These are phyloP conservation scores for Leccinum arenicola DNA, from an alignment of 768 basidiomycete genomes.

Conservation along the genomic window DNA sequence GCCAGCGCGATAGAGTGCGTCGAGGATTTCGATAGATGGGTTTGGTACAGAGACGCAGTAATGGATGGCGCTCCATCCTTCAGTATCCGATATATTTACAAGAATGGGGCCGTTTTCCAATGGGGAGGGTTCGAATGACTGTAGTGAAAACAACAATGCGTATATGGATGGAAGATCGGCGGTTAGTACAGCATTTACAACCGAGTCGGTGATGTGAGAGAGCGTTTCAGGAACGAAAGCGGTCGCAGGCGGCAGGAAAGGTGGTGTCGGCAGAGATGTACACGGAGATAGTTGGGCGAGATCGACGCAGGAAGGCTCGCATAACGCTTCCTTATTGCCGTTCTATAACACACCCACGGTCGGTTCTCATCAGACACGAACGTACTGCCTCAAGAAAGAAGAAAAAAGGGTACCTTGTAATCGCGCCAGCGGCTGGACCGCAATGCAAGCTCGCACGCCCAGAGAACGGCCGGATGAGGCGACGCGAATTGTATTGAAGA, in stretches of 20 bases:
- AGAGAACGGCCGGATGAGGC: conserved; percentile 58
- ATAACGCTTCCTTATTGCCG: conserved; percentile 31
- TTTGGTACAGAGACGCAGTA: conserved; percentile 55
- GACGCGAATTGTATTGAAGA: conserved; percentile 71
- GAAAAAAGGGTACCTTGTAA: conserved; percentile 44
- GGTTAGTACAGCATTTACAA: conserved; percentile 53
- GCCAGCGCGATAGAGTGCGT: conserved; percentile 72
- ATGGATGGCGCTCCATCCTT: conserved; percentile 75
- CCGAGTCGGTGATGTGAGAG: conserved; percentile 43
- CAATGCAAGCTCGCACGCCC: conserved; percentile 66
- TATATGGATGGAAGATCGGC: conserved; percentile 50
- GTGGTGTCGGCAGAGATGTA: conserved; percentile 24
- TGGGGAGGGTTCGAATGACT: conserved; percentile 43
- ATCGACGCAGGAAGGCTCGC: conserved; percentile 21
- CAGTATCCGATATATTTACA: conserved; percentile 64
- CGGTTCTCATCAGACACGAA: conserved; percentile 6
- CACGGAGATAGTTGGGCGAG: conserved; percentile 27
- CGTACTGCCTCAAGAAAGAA: background rate
- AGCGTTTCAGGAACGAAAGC: conserved; percentile 41
- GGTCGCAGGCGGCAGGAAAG: conserved; percentile 25
- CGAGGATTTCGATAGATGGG: conserved; percentile 61
- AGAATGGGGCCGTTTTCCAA: conserved; percentile 42
- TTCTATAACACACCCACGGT: conserved; percentile 19
- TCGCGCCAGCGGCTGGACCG: conserved; percentile 61
- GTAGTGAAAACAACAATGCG: conserved; percentile 52